Evolutionary conservation across 495 filamentous ascomycete species (phyloP).

Genomic region (Neohortaea acidophila): DNA sequence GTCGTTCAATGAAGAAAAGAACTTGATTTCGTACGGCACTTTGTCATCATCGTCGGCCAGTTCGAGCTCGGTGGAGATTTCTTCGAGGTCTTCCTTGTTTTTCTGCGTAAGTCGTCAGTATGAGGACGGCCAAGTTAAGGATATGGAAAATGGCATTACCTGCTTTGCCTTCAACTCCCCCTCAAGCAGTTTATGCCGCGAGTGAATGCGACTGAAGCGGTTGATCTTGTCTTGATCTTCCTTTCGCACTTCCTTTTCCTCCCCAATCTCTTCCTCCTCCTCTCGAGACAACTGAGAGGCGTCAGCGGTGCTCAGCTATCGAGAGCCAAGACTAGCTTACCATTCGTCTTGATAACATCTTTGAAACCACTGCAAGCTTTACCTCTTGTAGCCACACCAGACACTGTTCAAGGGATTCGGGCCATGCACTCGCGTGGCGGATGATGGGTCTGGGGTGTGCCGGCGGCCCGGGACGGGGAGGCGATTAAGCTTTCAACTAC

Average conservation of each 20-base stretch:
- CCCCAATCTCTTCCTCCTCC: slow-evolving; percentile 60
- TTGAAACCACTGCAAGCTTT: too few relatives aligned
- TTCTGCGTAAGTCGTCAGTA: slow-evolving; percentile 47
- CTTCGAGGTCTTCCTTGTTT: slow-evolving; percentile 94
- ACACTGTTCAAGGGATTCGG: too few relatives aligned
- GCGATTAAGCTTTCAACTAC: too few relatives aligned
- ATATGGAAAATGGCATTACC: slow-evolving; percentile 31
- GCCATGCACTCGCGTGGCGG: too few relatives aligned
- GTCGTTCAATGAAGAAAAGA: neutral
- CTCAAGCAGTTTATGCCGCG: slow-evolving; percentile 60
- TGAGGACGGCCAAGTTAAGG: neutral
- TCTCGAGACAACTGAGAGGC: slow-evolving; percentile 65
- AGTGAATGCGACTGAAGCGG: slow-evolving; percentile 86
- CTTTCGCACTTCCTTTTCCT: slow-evolving; percentile 80
- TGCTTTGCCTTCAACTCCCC: slow-evolving; percentile 71
- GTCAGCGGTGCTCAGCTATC: neutral
- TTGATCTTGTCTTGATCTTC: slow-evolving; percentile 99
- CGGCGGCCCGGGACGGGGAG: too few relatives aligned
- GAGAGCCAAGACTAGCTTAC: slow-evolving; percentile 12
- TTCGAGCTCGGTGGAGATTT: slow-evolving; percentile 79
- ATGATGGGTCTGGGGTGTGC: too few relatives aligned
- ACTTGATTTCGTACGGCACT: slow-evolving; percentile 53
- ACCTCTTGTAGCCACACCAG: too few relatives aligned
- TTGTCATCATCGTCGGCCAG: slow-evolving; percentile 89
- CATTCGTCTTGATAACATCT: slow-evolving; percentile 23